Conservation (phyloP, 2,329 filamentous ascomycete species). For the Aspergillus sp. region DNA sequence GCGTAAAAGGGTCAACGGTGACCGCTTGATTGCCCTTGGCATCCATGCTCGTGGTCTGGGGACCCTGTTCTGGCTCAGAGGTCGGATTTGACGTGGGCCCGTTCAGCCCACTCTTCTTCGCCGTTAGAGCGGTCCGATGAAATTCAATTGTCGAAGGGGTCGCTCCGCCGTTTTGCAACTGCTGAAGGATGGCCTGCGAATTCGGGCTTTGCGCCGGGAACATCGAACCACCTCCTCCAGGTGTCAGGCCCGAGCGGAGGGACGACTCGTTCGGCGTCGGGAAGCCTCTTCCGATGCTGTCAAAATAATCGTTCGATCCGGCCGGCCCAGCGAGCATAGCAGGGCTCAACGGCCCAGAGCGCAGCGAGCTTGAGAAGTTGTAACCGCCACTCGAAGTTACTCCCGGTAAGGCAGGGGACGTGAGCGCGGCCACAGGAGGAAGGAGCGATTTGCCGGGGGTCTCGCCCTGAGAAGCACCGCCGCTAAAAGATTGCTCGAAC, state of each 20-base stretch:
- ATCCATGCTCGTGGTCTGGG: conserved; percentile 34
- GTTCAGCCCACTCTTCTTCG: conserved; percentile 48
- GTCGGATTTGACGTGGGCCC: conserved; percentile 34
- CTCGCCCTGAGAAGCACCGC: conserved; percentile 45
- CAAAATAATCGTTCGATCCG: conserved; percentile 74
- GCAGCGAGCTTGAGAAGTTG: conserved; percentile 77
- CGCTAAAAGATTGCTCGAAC: conserved; percentile 86
- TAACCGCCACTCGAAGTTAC: conserved; percentile 59
- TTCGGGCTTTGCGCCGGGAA: conserved; percentile 87
- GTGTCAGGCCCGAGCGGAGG: conserved; percentile 79
- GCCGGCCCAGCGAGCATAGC: conserved; percentile 87
- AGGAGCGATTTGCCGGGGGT: conserved; percentile 76
- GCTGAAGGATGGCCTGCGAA: conserved; percentile 71
- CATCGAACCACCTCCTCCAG: conserved; percentile 92
- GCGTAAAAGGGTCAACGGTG: conserved; percentile 61
- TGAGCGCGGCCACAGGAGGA: conserved; percentile 80
- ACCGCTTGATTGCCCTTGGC: conserved; percentile 37
- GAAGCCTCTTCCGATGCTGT: conserved; percentile 73
- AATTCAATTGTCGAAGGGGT: conserved; percentile 91
- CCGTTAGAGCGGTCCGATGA: conserved; percentile 80
- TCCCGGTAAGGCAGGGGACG: conserved; percentile 77
- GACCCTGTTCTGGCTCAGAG: conserved; percentile 30
- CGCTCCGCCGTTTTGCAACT: conserved; percentile 67
- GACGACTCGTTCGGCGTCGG: conserved; percentile 96
- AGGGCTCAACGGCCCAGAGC: conserved; percentile 87